These are phyloP conservation scores for Pythium angustatum DNA, from an alignment of 352 stramenopile species.

Conservation along the genomic window DNA sequence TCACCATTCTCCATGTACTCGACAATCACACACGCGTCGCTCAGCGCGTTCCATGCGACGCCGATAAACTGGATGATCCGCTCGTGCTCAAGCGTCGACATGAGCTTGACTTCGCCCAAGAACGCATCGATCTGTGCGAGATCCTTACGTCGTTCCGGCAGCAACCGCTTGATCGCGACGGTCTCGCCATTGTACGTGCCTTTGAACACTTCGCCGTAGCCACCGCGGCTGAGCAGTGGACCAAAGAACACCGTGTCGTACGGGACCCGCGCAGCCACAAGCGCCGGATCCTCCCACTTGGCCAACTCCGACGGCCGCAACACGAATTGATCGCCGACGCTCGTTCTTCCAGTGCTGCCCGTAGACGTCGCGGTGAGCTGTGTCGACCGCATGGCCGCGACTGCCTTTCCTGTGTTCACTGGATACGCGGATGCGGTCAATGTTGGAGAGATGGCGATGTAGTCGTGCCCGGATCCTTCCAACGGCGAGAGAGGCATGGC, in stretches of 20 bases:
- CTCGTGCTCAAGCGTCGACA: slow-evolving; percentile 41
- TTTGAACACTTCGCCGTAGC: slow-evolving; percentile 36
- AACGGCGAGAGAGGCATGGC: slow-evolving; percentile 3
- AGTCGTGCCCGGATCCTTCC: neutral
- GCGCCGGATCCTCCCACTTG: slow-evolving; percentile 16
- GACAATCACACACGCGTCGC: slow-evolving; percentile 9
- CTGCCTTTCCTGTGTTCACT: neutral
- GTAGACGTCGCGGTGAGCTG: neutral
- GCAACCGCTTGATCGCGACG: slow-evolving; percentile 51
- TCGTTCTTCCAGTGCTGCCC: neutral
- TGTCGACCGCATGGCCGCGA: neutral
- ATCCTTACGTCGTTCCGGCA: slow-evolving; percentile 31
- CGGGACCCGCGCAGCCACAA: slow-evolving; percentile 5
- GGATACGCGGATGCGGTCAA: neutral
- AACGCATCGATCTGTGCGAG: slow-evolving; percentile 37
- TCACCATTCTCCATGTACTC: slow-evolving; percentile 31
- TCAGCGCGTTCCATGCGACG: slow-evolving; percentile 16
- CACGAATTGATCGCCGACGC: neutral
- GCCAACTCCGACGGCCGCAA: neutral
- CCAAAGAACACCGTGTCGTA: slow-evolving; percentile 6
- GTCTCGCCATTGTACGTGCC: slow-evolving; percentile 33
- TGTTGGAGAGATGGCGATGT: neutral
- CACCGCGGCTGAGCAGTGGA: slow-evolving; percentile 14
- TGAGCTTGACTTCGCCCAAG: slow-evolving; percentile 44
- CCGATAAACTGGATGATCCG: slow-evolving; percentile 9